Evolutionary conservation across 2,329 filamentous ascomycete genomes (phyloP), one percentile per base, ranked within the genome.

Genomic region (Tolypocladium ovalisporum): DNA sequence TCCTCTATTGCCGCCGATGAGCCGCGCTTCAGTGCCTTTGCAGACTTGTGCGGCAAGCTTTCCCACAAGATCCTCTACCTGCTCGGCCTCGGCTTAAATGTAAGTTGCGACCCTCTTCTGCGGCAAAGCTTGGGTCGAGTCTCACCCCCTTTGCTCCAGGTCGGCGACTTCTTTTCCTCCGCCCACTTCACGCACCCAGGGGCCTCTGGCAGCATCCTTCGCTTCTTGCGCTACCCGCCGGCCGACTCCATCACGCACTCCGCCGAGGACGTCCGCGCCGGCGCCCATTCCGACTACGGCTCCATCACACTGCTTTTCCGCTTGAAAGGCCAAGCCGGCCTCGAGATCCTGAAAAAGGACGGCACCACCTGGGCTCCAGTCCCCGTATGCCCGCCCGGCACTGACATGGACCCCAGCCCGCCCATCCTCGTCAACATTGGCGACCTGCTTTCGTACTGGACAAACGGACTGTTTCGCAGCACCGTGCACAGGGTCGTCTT

Each of bases 401-500:
- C 83, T 4, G 81, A 83, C 60, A 61, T 69, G 35, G 83, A 85
- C 64, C 75, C 76, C 10, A 80, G 76, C 44, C 86, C 83, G n/a
- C 92, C 87, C 1, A 90, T 91, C 78, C 71, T 97, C 78, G 70
- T 97, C 85, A 75, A 94, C 77, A 82, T 91, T 73, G 73, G 87
- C 72, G 75, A 86, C 69, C 66, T 88, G 68, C 74, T 87, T 60
- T 87, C 84, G 37, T 94, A 95, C 70, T 97, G 93, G 93, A 97
- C 94, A 1, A 87, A 88, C 62, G 91, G 92, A 0, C 73, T 97
- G 52, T 79, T 97, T 61, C 88, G 90, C 64, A 91, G 87, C 64
- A 97, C 93, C 0, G 84, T 97, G 7, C 94, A 97, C 68, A 79
- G 93, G 13, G 94, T 97, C 35, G 84, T 93, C 0, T 94, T 96